Conservation (phyloP, 768 basidiomycete species). For the Leccinum rimulosum region DNA sequence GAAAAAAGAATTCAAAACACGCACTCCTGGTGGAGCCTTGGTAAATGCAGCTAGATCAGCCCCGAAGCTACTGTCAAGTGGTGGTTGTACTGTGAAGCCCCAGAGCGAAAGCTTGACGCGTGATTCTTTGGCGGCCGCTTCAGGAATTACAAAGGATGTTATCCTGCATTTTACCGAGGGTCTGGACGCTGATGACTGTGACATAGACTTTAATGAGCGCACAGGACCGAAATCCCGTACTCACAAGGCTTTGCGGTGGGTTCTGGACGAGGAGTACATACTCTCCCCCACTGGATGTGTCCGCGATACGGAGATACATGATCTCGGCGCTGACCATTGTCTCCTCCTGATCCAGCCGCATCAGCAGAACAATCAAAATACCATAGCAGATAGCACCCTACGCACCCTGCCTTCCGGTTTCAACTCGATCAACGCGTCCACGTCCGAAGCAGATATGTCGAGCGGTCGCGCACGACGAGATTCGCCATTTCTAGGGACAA, state of each 20-base stretch:
- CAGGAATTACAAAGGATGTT: conserved; percentile 57
- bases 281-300: conserved; percentile 39
- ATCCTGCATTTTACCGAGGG: conserved; percentile 65
- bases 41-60: conserved; percentile 59
- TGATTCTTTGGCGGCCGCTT: conserved; percentile 74
- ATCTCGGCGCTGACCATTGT: conserved; percentile 62
- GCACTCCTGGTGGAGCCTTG: conserved; percentile 86
- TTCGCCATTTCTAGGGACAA: conserved; percentile 46
- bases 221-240: conserved; percentile 20
- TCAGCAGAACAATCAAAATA: conserved; percentile 3
- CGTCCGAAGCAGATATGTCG: conserved; percentile 56
- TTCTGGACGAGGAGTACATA: conserved; percentile 52
- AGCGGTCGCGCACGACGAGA: conserved; percentile 43
- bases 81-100: conserved; percentile 61
- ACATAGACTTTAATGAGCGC: conserved; percentile 2
- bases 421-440: conserved; percentile 62
- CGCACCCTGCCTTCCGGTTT: conserved; percentile 71
- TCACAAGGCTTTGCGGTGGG: conserved; percentile 55
- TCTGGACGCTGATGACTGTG: conserved; percentile 44
- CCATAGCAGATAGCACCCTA: not conserved
- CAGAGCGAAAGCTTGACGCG: conserved; percentile 60
- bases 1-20: conserved; percentile 28
- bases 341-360: conserved; percentile 51
- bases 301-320: conserved; percentile 57
- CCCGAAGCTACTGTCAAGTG: conserved; percentile 62